Base-by-base conservation (phyloP, 2,329 filamentous ascomycete species). In the Pseudocercospora macadamiae region DNA sequence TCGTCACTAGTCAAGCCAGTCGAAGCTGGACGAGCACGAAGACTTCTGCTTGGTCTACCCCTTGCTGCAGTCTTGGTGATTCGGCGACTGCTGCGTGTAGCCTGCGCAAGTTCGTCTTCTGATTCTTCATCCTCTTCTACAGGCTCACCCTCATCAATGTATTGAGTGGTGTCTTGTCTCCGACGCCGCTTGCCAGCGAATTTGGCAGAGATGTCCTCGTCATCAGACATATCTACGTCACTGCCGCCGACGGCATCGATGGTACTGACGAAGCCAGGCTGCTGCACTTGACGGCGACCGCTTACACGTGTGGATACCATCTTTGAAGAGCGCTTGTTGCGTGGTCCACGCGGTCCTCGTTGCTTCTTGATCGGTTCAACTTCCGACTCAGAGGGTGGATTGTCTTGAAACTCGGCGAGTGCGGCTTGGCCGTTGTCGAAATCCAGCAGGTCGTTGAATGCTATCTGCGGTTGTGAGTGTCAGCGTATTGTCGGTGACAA, bases 381-480 rank as follows among this genome's bases (percentile, higher is more conserved):
- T 51, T 61, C 57, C 14, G 66, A 49, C 26, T 49, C 47, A 49
- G 47, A 49, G 9, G 63, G 60, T 14, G 55, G 58, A 32, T 60
- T 69, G 55, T 57, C 63, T 57, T 61, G 71, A 65, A 77, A 81
- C 14, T 71, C 64, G 32, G 78, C 68, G 19, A 84, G 70, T 16
- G 80, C 79, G 60, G 74, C 72, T 47, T 72, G 66, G 16, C 82
- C 82, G 68, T 82, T 80, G 8, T 76, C 69, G 25, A 80, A 72
- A 2, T 70, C 61, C 10, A 81, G 63, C 3, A 84, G 71, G 28
- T 78, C 70, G 30, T 79, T 72, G 28, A 80, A 77, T 12, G 75
- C 66, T 9, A 83, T 70, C 82, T 84, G 52, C 23, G 18, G 30
- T 37, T 23, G 12, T 12, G 25, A 51, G 21, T 53, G 55, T 45